These are phyloP conservation scores for Aspergillus avenaceus DNA, from an alignment of 495 filamentous ascomycete species.

Conservation along the genomic window DNA sequence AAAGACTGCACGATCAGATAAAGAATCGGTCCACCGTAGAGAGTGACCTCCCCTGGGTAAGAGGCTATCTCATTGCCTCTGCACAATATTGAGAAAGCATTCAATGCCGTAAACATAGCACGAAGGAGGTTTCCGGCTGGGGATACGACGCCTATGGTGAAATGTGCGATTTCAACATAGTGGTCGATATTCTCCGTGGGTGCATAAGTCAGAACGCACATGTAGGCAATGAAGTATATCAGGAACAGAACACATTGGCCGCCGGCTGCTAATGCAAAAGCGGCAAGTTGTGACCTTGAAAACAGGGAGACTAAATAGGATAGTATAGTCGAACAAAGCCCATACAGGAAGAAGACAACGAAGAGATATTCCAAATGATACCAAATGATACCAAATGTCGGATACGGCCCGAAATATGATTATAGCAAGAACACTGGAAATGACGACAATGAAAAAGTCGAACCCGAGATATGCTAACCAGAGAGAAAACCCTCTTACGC, in stretches of 20 bases:
- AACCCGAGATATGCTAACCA: constrained; percentile 77
- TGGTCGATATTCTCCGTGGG: constrained; percentile 56
- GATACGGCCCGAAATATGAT: constrained; percentile 59
- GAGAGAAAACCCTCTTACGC: constrained; percentile 64
- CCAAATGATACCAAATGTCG: constrained; percentile 66
- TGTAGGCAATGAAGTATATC: constrained; percentile 71
- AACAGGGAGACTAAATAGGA: constrained; percentile 73
- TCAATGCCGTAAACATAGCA: constrained; percentile 68
- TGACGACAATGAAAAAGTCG: constrained; percentile 67
- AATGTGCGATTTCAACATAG: constrained; percentile 60
- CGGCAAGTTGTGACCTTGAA: constrained; percentile 61
- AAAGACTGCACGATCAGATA: constrained; percentile 69
- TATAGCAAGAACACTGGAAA: constrained; percentile 53
- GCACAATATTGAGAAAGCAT: constrained; percentile 73
- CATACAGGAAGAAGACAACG: constrained; percentile 70
- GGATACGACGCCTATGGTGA: constrained; percentile 60
- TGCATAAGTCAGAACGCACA: constrained; percentile 64
- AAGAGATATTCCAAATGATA: constrained; percentile 74
- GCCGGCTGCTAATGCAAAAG: constrained; percentile 72
- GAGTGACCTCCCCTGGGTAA: constrained; percentile 64
- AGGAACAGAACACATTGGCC: constrained; percentile 69
- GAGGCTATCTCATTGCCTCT: constrained; percentile 53
- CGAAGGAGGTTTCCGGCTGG: constrained; percentile 66
- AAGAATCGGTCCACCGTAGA: constrained; percentile 75
- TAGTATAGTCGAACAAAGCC: constrained; percentile 62